Conservation (phyloP, 2,329 filamentous ascomycete genomes). For the Lecanosticta acicola region DNA sequence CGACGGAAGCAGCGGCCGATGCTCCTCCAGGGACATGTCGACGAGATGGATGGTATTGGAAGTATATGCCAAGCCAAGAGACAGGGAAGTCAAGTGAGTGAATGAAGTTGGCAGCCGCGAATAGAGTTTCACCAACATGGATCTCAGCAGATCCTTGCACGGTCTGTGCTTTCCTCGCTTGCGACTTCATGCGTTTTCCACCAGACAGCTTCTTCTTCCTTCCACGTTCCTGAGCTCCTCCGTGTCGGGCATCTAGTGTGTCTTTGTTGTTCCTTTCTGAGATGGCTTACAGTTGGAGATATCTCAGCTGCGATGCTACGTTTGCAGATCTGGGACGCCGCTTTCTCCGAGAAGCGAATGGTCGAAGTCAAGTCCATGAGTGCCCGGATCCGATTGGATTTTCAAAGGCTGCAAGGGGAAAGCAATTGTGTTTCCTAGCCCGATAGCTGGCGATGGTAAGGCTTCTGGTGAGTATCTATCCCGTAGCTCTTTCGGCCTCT, state of each 20-base stretch:
- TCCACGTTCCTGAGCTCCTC: background rate
- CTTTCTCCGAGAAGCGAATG: slow-evolving; percentile 1
- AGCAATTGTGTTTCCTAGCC: background rate
- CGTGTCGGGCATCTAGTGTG: background rate
- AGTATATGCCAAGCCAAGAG: background rate
- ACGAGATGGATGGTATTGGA: background rate
- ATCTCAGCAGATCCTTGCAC: background rate
- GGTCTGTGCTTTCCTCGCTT: background rate
- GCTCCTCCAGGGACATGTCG: background rate
- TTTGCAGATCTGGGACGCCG: background rate
- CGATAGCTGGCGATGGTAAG: background rate
- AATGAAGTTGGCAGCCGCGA: background rate
- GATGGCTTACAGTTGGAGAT: background rate
- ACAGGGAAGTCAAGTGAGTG: too few species aligned
- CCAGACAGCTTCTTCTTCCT: background rate
- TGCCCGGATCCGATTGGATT: background rate
- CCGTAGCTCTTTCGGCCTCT: background rate
- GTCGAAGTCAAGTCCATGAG: background rate
- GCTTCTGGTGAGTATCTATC: background rate
- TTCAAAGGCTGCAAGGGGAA: background rate
- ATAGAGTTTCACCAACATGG: background rate
- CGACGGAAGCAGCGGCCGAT: background rate
- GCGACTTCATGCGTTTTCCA: background rate
- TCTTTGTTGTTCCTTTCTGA: background rate
- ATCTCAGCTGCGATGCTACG: background rate